Percentiles rank a stretch among this genome's conserved stretches.
These are phyloP conservation scores for Osmanthus fragrans DNA, from an alignment of 257 asterid species.

Conservation along the genomic window DNA sequence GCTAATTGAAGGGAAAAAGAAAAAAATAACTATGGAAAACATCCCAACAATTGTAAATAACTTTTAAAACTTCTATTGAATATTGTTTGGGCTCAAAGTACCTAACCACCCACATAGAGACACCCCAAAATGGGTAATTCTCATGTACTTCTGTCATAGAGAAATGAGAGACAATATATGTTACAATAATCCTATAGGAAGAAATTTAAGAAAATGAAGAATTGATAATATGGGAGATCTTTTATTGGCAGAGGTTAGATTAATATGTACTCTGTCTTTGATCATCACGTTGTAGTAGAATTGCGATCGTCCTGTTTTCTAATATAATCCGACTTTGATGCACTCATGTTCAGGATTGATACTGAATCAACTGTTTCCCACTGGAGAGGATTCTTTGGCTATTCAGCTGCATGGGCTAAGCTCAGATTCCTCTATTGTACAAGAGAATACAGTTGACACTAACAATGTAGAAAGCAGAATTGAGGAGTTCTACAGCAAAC, in stretches of 20 bases:
- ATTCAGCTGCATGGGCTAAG: constrained; percentile 10
- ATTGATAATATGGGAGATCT: too few relatives aligned
- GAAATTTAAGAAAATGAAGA: too few relatives aligned
- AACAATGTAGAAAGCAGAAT: constrained; percentile 24
- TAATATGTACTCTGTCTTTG: neutral
- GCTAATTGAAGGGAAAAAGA: neutral
- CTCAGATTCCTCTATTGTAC: constrained; percentile 8
- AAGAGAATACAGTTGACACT: constrained; percentile 6
- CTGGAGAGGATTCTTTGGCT: constrained; percentile 22
- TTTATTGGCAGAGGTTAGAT: neutral
- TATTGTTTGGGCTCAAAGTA: neutral
- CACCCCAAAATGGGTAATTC: neutral
- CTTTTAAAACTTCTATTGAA: neutral
- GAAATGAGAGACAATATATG: neutral
- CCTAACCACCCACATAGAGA: neutral
- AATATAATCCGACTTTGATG: neutral
- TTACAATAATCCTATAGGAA: neutral
- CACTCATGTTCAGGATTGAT: constrained; percentile 27
- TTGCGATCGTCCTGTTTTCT: neutral
- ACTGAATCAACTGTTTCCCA: neutral
- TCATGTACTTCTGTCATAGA: neutral
- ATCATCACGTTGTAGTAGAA: neutral
- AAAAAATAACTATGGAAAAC: neutral
- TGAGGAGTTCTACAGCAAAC: constrained; percentile 27
- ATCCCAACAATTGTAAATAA: neutral